A percentile compares a stretch with the other conserved stretches of the same genome.
These are phyloP conservation scores for Pichia inconspicua DNA, from an alignment of 1,139 yeast genomes.

Conservation along the genomic window DNA sequence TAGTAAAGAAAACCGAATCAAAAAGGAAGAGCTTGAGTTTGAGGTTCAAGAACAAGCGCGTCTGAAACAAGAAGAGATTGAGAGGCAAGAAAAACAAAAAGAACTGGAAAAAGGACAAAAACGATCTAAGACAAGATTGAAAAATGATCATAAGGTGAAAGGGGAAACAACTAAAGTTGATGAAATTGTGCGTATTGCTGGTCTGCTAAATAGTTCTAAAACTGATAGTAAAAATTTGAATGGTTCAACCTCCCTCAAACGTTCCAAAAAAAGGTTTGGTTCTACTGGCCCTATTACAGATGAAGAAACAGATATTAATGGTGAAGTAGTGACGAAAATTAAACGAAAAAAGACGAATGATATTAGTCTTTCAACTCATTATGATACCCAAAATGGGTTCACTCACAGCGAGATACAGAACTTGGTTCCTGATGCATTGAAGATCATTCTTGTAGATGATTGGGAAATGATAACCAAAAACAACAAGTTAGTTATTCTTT, in stretches of 20 bases:
- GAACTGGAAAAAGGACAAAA: background rate
- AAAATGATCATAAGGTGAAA: background rate
- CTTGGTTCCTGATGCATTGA: slow-evolving; percentile 56
- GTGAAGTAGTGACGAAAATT: slow-evolving; percentile 1
- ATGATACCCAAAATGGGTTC: slow-evolving; percentile 12
- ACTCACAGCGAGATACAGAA: slow-evolving; percentile 27
- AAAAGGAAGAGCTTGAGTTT: slow-evolving; percentile 55
- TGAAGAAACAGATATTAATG: background rate
- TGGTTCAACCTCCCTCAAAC: background rate
- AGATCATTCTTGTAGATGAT: slow-evolving; percentile 73
- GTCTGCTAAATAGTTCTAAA: background rate
- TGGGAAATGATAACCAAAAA: slow-evolving; percentile 89
- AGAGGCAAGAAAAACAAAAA: slow-evolving; percentile 8
- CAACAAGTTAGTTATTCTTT: slow-evolving; percentile 57
- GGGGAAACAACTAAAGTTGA: background rate
- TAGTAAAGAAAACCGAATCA: slow-evolving; percentile 59
- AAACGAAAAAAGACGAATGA: background rate
- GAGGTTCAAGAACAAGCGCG: slow-evolving; percentile 32
- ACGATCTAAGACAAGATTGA: background rate
- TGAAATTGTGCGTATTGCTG: background rate
- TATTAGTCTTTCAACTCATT: background rate
- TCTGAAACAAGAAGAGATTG: background rate
- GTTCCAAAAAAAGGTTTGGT: background rate
- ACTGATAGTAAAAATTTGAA: background rate
- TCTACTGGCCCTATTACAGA: background rate